A percentile compares a stretch with the other conserved stretches of the same genome.
Evolutionary conservation across 2,329 filamentous ascomycete genomes (phyloP).

Genomic region (Zymoseptoria ardabiliae): DNA sequence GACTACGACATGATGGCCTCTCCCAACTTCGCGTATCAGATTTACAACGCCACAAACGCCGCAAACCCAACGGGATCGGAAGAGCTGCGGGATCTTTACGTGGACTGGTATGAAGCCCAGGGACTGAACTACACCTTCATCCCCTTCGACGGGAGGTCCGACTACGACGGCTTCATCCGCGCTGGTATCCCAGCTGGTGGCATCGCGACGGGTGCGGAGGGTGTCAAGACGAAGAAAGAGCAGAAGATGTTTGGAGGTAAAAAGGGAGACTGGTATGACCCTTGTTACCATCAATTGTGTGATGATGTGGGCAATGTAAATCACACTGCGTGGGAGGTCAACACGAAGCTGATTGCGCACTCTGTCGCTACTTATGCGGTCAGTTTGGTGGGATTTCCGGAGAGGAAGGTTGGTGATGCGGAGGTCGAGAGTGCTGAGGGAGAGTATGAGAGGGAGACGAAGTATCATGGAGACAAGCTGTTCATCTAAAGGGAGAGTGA

Average conservation of each 20-base stretch:
- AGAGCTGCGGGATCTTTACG: conserved; percentile 13
- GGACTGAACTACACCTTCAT: conserved; percentile 15
- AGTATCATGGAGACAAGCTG: conserved; percentile 16
- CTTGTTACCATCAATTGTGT: conserved; percentile 32
- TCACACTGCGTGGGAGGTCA: conserved; percentile 47
- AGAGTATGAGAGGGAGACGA: conserved; percentile 11
- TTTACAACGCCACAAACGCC: conserved; percentile 43
- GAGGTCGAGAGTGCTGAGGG: neutral
- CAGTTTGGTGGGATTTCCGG: conserved; percentile 55
- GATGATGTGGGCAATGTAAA: conserved; percentile 42
- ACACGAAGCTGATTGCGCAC: conserved; percentile 57
- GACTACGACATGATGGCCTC: conserved; percentile 66
- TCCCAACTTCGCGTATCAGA: conserved; percentile 50
- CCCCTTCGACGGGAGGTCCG: conserved; percentile 13
- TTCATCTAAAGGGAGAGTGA: conserved; percentile 8
- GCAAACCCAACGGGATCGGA: conserved; percentile 12
- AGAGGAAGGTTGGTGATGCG: conserved; percentile 8
- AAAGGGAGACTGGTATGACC: conserved; percentile 32
- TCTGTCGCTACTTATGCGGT: conserved; percentile 63
- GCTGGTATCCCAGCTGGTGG: conserved; percentile 15
- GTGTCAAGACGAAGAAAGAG: conserved; percentile 63
- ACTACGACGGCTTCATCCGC: conserved; percentile 17
- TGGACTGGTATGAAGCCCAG: conserved; percentile 12
- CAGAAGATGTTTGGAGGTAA: conserved; percentile 61
- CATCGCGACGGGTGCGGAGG: conserved; percentile 45